Base-by-base conservation (phyloP, 2,329 filamentous ascomycete species). In the Aspergillus unguis region DNA sequence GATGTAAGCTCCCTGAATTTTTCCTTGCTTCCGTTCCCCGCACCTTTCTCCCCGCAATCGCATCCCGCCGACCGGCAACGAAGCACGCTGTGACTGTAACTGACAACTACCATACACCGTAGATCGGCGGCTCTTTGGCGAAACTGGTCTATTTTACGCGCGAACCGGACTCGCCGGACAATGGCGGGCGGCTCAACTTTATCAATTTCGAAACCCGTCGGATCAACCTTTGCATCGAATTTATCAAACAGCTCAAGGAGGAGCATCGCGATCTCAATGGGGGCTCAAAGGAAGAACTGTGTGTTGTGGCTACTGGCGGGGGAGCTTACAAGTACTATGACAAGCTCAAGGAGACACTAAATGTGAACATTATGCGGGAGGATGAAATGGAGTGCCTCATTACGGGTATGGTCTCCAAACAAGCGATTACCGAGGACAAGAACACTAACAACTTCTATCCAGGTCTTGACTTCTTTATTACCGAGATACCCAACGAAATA, bases 351-450 rank as follows among this genome's bases (percentile, higher is more conserved):
- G 83, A 92, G 57, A 85, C 86, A 4, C 76, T 99, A 46, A 88
- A 88, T 10, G 89, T 96, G 1, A 88, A 96, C 67, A 91, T 99
- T 23, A 78, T 92, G 64, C 81, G 91, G 40, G 94, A 97, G 72
- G 94, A 99, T 66, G 94, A 99, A 75, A 99, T 99, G 94, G 91
- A 96, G 71, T 99, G 94, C 68, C 76, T 99, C 53, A 99, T 99
- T 58, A 94, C 94, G 65, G 91, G 89, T 91, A 71, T 59, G 77
- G 60, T 31, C 35, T 25, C 6, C 44, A 38, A 31, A 27, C 10
- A 31, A n/a, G 17, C 17, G 17, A 17, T 17, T 17, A 17, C 17
- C 17, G 17, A 17, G 17, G 17, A 17, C 17, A 17, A 17, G 17
- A 17, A 17, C 17, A 1, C 51, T 40, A 46, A 49, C 44, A 51